phyloP scores from a whole-genome alignment of 2,329 filamentous ascomycete species.

The Zasmidium cellare region DNA sequence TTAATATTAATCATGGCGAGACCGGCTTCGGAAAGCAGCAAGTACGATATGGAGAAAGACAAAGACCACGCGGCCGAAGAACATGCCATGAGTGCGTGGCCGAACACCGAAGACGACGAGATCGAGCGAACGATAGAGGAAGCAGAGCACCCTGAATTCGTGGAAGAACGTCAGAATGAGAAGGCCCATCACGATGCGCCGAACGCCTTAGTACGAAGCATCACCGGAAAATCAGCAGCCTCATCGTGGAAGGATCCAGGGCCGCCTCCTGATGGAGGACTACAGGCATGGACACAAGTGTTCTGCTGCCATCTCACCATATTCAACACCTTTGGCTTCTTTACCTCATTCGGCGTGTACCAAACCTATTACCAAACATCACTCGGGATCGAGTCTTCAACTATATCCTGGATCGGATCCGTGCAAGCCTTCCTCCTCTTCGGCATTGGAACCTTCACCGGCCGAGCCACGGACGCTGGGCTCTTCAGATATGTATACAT shows the following conservation, averaged over 20 bases:
- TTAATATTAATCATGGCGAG: background rate
- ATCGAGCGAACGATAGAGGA: slow-evolving; percentile 21
- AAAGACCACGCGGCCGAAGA: background rate
- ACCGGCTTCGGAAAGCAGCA: background rate
- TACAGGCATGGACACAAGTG: slow-evolving; percentile 37
- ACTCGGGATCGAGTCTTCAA: slow-evolving; percentile 39
- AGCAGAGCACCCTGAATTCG: slow-evolving; percentile 12
- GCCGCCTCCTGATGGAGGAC: slow-evolving; percentile 45
- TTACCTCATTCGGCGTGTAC: slow-evolving; percentile 39
- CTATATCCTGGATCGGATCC: slow-evolving; percentile 56
- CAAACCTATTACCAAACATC: slow-evolving; percentile 46
- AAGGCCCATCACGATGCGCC: slow-evolving; percentile 4
- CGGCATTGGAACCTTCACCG: slow-evolving; percentile 52
- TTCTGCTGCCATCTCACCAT: slow-evolving; percentile 31
- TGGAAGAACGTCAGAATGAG: background rate
- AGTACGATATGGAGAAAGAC: background rate
- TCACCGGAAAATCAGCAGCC: slow-evolving; percentile 27
- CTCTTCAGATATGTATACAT: slow-evolving; percentile 48
- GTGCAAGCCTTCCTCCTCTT: slow-evolving; percentile 55
- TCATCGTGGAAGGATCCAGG: slow-evolving; percentile 34
- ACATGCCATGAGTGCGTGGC: slow-evolving; percentile 18
- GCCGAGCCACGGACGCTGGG: slow-evolving; percentile 54
- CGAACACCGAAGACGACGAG: slow-evolving; percentile 21
- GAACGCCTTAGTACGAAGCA: slow-evolving; percentile 20
- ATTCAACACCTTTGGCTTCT: slow-evolving; percentile 34